A percentile compares a stretch with the other conserved stretches of the same genome.
Evolutionary conservation across 371 early-diverging fungal species (phyloP).

Genomic region (Saksenaea oblongispora): DNA sequence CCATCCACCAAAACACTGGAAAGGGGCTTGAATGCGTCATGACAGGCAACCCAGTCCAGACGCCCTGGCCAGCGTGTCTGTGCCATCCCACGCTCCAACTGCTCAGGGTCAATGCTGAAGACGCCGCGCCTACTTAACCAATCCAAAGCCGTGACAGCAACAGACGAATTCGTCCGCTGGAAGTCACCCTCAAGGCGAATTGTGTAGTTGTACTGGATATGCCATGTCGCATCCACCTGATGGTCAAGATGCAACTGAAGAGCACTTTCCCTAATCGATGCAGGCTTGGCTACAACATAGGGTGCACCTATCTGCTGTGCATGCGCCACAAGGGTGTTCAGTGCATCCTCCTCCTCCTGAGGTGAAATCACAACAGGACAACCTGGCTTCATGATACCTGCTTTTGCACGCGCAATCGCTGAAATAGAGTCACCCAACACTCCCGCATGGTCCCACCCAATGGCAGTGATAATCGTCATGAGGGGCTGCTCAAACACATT

Average conservation of each 20-base stretch:
- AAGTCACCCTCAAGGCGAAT: slow-evolving; percentile 75
- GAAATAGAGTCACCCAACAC: slow-evolving; percentile 68
- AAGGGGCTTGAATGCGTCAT: slow-evolving; percentile 15
- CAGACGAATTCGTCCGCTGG: slow-evolving; percentile 79
- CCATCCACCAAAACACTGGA: slow-evolving; percentile 76
- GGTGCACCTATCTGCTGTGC: slow-evolving; percentile 37
- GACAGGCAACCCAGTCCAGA: slow-evolving; percentile 65
- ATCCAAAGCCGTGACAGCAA: slow-evolving; percentile 69
- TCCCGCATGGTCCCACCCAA: slow-evolving; percentile 77
- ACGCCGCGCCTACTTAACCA: slow-evolving; percentile 32
- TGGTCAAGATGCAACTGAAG: background rate
- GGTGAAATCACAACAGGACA: slow-evolving; percentile 57
- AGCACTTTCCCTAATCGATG: background rate
- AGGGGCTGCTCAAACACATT: slow-evolving; percentile 64
- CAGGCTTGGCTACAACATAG: slow-evolving; percentile 20
- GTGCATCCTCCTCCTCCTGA: slow-evolving; percentile 43
- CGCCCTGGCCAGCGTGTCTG: slow-evolving; percentile 83
- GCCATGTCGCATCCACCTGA: background rate
- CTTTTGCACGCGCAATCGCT: slow-evolving; percentile 76
- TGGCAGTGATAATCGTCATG: slow-evolving; percentile 62
- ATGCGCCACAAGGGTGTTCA: slow-evolving; percentile 31
- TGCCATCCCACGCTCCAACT: slow-evolving; percentile 58
- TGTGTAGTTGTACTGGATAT: slow-evolving; percentile 17
- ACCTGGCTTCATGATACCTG: slow-evolving; percentile 69
- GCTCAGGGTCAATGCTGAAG: slow-evolving; percentile 36